phyloP scores from a whole-genome alignment of 257 asterid genomes.

The Nicotiana undulata region DNA sequence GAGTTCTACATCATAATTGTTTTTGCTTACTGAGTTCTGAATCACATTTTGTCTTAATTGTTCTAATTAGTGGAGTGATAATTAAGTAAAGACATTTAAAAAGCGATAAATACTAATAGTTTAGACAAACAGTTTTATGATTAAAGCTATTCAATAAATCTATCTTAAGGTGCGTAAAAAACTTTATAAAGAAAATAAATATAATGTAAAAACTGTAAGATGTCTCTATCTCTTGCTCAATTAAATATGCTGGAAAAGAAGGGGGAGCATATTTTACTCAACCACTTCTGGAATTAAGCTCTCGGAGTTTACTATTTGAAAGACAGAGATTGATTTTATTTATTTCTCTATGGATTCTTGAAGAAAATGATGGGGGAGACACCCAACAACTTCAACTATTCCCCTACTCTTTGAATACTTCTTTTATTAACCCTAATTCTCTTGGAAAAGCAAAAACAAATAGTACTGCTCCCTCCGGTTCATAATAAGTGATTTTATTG shows the following conservation, averaged over 20 bases:
- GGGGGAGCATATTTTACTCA: conserved; percentile 8
- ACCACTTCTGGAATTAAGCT: conserved; percentile 25
- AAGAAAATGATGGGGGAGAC: conserved; percentile 1
- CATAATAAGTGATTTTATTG: no score
- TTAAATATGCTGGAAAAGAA: neutral
- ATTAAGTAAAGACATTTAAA: no score
- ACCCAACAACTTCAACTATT: conserved; percentile 12
- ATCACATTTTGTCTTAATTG: no score
- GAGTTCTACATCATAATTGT: no score
- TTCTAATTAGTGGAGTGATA: no score
- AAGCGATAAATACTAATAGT: no score
- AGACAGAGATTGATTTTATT: conserved; percentile 10
- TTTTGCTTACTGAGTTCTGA: no score
- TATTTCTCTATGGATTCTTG: conserved; percentile 9
- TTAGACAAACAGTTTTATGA: no score
- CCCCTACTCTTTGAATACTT: neutral
- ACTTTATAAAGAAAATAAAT: neutral
- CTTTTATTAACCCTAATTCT: neutral
- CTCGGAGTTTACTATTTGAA: conserved; percentile 18
- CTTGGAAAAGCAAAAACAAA: neutral
- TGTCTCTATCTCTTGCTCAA: neutral
- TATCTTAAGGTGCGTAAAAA: no score
- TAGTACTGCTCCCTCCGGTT: no score
- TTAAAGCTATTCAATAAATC: no score
- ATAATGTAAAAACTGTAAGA: neutral